These are phyloP conservation scores for Macrophomina pseudophaseolina DNA, from an alignment of 2,329 filamentous ascomycete species.

Conservation along the genomic window DNA sequence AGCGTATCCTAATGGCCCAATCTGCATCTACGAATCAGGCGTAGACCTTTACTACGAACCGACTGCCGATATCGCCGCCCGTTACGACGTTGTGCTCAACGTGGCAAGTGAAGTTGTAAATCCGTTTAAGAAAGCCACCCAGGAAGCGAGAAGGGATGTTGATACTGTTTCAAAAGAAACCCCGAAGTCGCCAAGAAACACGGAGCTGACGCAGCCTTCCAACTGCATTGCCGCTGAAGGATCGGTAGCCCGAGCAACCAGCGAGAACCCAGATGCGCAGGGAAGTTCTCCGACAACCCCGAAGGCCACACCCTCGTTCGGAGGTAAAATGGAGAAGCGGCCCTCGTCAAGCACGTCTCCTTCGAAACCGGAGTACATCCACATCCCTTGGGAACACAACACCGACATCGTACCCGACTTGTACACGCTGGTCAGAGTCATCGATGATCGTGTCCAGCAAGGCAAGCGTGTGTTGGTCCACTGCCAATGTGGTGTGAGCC, in stretches of 20 bases:
- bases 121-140: slow-evolving; percentile 60
- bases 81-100: slow-evolving; percentile 84
- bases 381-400: slow-evolving; percentile 88
- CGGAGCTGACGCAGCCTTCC: slow-evolving; percentile 20
- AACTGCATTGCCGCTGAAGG: slow-evolving; percentile 28
- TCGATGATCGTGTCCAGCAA: slow-evolving; percentile 72
- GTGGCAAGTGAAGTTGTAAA: slow-evolving; percentile 82
- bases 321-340: slow-evolving; percentile 31
- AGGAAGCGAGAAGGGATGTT: slow-evolving; percentile 24
- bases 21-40: slow-evolving; percentile 78
- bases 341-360: slow-evolving; percentile 29
- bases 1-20: slow-evolving; percentile 80
- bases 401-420: slow-evolving; percentile 82
- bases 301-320: slow-evolving; percentile 52
- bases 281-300: slow-evolving; percentile 55
- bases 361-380: slow-evolving; percentile 76
- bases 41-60: slow-evolving; percentile 83
- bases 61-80: slow-evolving; percentile 74
- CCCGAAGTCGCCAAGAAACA: slow-evolving; percentile 21
- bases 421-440: slow-evolving; percentile 74
- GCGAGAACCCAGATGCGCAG: slow-evolving; percentile 30
- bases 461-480: slow-evolving; percentile 82
- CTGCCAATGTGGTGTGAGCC: slow-evolving; percentile 84
- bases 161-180: slow-evolving; percentile 19
- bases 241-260: slow-evolving; percentile 27